phyloP scores from a whole-genome alignment of 805 yeast species.

The Zygotorulaspora danielsina region DNA sequence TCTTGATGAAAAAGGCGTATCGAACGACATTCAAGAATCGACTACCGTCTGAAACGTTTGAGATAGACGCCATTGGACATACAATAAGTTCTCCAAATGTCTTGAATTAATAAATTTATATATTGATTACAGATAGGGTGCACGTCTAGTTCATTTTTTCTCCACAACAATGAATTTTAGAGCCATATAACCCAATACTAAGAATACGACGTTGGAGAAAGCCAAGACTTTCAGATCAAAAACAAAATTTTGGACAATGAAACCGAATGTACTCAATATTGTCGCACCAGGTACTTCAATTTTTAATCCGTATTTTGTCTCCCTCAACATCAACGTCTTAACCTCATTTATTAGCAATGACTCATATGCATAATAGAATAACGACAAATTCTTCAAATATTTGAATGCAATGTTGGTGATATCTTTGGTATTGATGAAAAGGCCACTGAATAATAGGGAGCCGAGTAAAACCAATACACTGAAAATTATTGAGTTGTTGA shows the following conservation, averaged over 20 bases:
- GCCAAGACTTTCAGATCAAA: slow-evolving; percentile 60
- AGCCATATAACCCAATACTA: slow-evolving; percentile 67
- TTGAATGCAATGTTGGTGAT: slow-evolving; percentile 51
- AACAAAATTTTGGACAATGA: slow-evolving; percentile 71
- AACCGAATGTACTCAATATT: slow-evolving; percentile 91
- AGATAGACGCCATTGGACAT: no score
- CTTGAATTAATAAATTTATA: no score
- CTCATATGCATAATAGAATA: slow-evolving; percentile 95
- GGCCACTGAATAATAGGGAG: slow-evolving; percentile 86
- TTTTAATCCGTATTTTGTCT: slow-evolving; percentile 85
- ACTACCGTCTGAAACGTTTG: no score
- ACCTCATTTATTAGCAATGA: slow-evolving; percentile 91
- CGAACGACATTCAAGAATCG: no score
- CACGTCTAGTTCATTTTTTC: slow-evolving; percentile 43
- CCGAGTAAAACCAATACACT: slow-evolving; percentile 82
- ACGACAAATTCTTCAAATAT: slow-evolving; percentile 77
- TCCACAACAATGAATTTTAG: slow-evolving; percentile 73
- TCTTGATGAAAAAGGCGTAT: slow-evolving; percentile 1
- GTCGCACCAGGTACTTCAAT: slow-evolving; percentile 98
- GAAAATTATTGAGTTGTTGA: slow-evolving; percentile 86
- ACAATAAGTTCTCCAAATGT: no score
- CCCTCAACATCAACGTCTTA: slow-evolving; percentile 74
- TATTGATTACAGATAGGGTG: not conserved
- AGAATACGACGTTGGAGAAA: slow-evolving; percentile 54
- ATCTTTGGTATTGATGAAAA: slow-evolving; percentile 80